phyloP scores from a whole-genome alignment of 2,329 filamentous ascomycete genomes.

The Paraphaeosphaeria minitans region DNA sequence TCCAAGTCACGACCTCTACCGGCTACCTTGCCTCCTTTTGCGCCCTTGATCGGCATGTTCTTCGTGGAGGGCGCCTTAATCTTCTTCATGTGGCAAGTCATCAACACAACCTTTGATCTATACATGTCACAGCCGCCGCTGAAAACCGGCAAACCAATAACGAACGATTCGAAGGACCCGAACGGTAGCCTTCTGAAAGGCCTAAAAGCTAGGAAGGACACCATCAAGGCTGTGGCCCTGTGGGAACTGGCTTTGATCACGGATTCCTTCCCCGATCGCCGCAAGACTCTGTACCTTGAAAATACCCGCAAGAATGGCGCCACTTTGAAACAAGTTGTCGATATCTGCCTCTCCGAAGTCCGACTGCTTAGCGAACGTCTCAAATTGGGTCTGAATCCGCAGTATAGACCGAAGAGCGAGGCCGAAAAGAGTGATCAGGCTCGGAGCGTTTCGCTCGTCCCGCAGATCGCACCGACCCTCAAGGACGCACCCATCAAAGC shows the following conservation, averaged over 20 bases:
- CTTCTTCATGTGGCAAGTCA: slow-evolving; percentile 74
- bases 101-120: slow-evolving; percentile 78
- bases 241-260: slow-evolving; percentile 89
- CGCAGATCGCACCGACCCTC: slow-evolving; percentile 56
- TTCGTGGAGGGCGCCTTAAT: slow-evolving; percentile 67
- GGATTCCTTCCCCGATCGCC: slow-evolving; percentile 72
- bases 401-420: slow-evolving; percentile 24
- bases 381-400: slow-evolving; percentile 52
- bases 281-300: slow-evolving; percentile 83
- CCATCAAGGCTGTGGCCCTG: slow-evolving; percentile 80
- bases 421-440: slow-evolving; percentile 21
- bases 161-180: slow-evolving; percentile 83
- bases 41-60: slow-evolving; percentile 60
- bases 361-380: slow-evolving; percentile 71
- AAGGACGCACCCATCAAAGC: slow-evolving; percentile 56
- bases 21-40: slow-evolving; percentile 62
- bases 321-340: slow-evolving; percentile 79
- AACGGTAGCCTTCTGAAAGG: slow-evolving; percentile 89
- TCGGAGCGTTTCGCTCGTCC: slow-evolving; percentile 52
- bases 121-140: slow-evolving; percentile 81
- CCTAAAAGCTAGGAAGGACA: slow-evolving; percentile 79
- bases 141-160: slow-evolving; percentile 84
- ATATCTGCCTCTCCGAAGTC: slow-evolving; percentile 71
- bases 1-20: slow-evolving; percentile 65
- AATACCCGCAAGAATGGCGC: slow-evolving; percentile 81